Base-by-base conservation (phyloP, 2,329 filamentous ascomycete species). In the Trichoderma atrobrunneum region DNA sequence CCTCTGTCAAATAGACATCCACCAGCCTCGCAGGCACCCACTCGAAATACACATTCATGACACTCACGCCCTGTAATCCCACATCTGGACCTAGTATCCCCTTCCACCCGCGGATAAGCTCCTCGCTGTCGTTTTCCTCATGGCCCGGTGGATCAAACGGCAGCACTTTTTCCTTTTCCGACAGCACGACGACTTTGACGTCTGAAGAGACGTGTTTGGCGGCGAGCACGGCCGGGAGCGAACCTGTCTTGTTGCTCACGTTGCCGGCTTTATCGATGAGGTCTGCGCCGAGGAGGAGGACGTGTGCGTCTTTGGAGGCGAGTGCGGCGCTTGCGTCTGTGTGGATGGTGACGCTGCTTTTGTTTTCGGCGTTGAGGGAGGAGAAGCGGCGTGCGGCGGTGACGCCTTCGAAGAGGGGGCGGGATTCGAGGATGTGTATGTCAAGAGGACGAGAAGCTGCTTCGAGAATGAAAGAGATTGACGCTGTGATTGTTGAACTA, bases 221-320 rank as follows among this genome's bases (percentile, higher is more conserved):
- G 64, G 86, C 84, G 1, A 92, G 81, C 0, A 88, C 84, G 1
- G 87, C 85, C 1, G 89, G 85, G 7, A 92, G 79, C 1, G 89
- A 90, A 0, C 91, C 90, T 0, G 85, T 89, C 79, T 92, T 93
- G 80, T 92, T 93, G 78, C 86, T 89, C 21, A 92, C 87, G 34
- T 87, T 86, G 2, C 89, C 90, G 1, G 81, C 78, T 0, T 81
- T 78, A 14, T 87, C 86, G 70, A 93, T 89, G 5, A 88, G 82
- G 76, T 93, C 91, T 2, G 90, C 89, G 1, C 90, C 90, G 1
- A 93, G 81, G 4, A 93, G 79, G 2, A 93, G 80, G 1, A 91
- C 67, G 74, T 92, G 85, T 4, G 87, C 82, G n/a, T 79, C 81
- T 21, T 78, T 76, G 4, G 86, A 83, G 1, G 89, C 88, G 11